Conservation (phyloP, 2,329 filamentous ascomycete species). For the Xylaria digitata region DNA sequence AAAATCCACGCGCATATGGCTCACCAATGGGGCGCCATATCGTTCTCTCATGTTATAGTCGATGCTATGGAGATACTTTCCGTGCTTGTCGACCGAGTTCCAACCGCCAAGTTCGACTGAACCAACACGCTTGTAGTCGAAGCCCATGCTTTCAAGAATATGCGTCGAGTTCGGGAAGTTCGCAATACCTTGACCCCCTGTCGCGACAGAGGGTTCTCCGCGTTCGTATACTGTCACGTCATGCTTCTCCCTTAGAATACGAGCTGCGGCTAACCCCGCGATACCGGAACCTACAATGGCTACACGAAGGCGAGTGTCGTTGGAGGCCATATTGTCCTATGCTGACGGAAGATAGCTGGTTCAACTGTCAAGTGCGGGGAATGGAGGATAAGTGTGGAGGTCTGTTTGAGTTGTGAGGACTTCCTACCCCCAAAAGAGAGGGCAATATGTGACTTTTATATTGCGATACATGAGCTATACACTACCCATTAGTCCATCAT, state of each 20-base stretch:
- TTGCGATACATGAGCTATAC: neutral
- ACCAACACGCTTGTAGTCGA: conserved; percentile 37
- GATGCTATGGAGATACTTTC: conserved; percentile 35
- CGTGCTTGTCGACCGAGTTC: conserved; percentile 39
- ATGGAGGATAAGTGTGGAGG: too few relatives aligned
- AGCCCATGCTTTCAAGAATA: conserved; percentile 41
- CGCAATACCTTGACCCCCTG: conserved; percentile 41
- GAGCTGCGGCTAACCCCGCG: conserved; percentile 43
- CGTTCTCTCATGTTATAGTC: conserved; percentile 37
- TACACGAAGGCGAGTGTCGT: conserved; percentile 33
- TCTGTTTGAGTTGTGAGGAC: neutral
- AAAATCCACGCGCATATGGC: conserved; percentile 43
- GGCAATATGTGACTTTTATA: conserved; percentile 7
- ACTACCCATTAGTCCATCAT: too few relatives aligned
- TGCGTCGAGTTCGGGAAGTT: conserved; percentile 43
- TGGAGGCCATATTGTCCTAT: conserved; percentile 22
- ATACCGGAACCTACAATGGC: conserved; percentile 44
- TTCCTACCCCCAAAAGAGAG: neutral
- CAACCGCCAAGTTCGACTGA: conserved; percentile 40
- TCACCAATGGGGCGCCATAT: conserved; percentile 38
- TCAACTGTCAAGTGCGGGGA: neutral
- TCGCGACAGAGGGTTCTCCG: conserved; percentile 38
- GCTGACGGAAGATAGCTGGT: neutral
- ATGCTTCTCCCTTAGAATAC: conserved; percentile 41
- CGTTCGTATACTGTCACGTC: conserved; percentile 45